Conservation (phyloP, 495 filamentous ascomycete genomes). For the Aspergillus incahuasiensis region DNA sequence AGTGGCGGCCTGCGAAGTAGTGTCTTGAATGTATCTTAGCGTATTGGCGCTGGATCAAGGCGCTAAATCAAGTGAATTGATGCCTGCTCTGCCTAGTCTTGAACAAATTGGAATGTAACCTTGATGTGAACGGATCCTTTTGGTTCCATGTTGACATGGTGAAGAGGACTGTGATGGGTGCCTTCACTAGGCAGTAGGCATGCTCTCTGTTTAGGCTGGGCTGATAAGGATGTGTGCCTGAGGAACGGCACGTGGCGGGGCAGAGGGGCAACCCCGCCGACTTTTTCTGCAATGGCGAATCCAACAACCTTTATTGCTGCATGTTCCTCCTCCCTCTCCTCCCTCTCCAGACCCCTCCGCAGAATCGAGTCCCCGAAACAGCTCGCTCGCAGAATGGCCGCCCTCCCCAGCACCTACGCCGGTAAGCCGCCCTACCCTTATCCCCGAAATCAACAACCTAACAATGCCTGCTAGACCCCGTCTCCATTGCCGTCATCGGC, state of each 20-base stretch:
- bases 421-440: constrained; percentile 27
- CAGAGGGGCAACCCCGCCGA: neutral
- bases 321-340: constrained; percentile 24
- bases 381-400: constrained; percentile 47
- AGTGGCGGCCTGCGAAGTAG: constrained; percentile 30
- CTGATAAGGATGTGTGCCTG: neutral
- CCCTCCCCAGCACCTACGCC: constrained; percentile 52
- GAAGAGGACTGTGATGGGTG: too few species aligned
- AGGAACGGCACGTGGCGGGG: constrained; percentile 4
- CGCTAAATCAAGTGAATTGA: neutral
- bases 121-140: too few species aligned
- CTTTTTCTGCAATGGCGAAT: constrained; percentile 5
- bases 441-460: neutral
- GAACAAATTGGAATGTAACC: too few species aligned
- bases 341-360: constrained; percentile 23
- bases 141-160: too few species aligned
- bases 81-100: too few species aligned
- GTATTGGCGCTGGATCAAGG: too few species aligned
- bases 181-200: too few species aligned
- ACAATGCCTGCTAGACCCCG: constrained; percentile 50
- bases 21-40: neutral
- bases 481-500: constrained; percentile 93
- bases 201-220: too few species aligned
- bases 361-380: constrained; percentile 34
- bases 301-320: constrained; percentile 1